phyloP scores from a whole-genome alignment of 177 flowering plant species.

The Vitis hybrid region DNA sequence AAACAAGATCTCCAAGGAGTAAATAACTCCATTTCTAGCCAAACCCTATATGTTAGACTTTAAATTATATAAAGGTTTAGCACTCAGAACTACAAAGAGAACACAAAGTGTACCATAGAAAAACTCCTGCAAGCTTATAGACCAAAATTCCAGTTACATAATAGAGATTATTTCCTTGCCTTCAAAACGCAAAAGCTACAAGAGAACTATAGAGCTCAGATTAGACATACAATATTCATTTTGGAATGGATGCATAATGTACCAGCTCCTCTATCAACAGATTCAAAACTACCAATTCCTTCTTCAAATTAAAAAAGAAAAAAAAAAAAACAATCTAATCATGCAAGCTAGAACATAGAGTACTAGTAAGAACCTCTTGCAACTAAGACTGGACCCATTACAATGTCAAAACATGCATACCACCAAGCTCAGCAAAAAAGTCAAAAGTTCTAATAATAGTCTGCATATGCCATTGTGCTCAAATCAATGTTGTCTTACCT shows the following conservation, averaged over 20 bases:
- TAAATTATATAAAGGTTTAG: not conserved
- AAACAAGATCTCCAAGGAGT: not conserved
- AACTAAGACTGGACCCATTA: not conserved
- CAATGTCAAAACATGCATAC: not conserved
- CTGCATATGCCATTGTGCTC: not conserved
- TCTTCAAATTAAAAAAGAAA: not conserved
- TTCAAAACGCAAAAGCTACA: too few species aligned
- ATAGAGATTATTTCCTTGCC: not conserved
- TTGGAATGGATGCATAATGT: too few species aligned
- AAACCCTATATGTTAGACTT: not conserved
- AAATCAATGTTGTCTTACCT: too few species aligned
- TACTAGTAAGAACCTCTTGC: not conserved
- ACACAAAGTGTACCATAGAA: not conserved
- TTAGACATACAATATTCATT: too few species aligned
- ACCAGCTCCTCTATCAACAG: too few species aligned
- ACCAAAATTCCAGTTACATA: not conserved
- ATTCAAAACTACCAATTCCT: too few species aligned
- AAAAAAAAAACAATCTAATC: too few species aligned
- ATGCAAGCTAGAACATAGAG: not conserved
- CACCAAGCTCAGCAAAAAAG: not conserved
- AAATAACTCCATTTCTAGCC: not conserved
- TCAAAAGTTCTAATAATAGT: not conserved
- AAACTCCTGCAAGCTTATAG: not conserved
- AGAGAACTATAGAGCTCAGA: too few species aligned
- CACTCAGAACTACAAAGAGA: not conserved